Evolutionary conservation across 2,329 filamentous ascomycete genomes (phyloP).

Genomic region (Aureobasidium subglaciale): DNA sequence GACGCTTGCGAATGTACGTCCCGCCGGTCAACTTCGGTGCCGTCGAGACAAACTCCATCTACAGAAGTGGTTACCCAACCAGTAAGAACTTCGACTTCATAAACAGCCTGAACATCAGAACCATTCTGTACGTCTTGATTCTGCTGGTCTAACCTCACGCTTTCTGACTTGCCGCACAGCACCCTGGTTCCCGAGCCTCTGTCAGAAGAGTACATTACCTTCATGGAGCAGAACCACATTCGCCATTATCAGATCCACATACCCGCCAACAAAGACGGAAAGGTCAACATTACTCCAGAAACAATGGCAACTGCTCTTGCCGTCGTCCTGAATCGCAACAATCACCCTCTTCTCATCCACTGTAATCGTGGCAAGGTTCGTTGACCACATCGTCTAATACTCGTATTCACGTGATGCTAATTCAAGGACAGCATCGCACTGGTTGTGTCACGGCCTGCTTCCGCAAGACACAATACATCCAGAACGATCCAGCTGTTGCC

Average conservation of each 20-base stretch:
- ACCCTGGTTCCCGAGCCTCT: conserved; percentile 46
- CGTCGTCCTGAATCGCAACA: conserved; percentile 62
- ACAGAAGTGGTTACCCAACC: conserved; percentile 74
- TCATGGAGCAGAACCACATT: conserved; percentile 61
- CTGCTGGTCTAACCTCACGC: neutral
- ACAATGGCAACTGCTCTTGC: conserved; percentile 66
- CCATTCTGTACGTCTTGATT: conserved; percentile 57
- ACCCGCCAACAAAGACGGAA: conserved; percentile 74
- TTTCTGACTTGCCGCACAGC: conserved; percentile 21
- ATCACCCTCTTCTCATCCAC: conserved; percentile 78
- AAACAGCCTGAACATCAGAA: conserved; percentile 62
- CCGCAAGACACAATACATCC: conserved; percentile 65
- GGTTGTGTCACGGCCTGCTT: conserved; percentile 80
- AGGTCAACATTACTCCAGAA: conserved; percentile 54
- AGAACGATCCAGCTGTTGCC: conserved; percentile 52
- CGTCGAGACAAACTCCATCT: conserved; percentile 65
- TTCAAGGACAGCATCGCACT: conserved; percentile 57
- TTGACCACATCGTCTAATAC: neutral
- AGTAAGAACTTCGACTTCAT: conserved; percentile 65
- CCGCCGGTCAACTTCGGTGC: conserved; percentile 70
- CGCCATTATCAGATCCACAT: conserved; percentile 69
- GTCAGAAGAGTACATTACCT: conserved; percentile 46
- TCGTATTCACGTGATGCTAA: neutral
- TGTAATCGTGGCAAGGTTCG: conserved; percentile 78
- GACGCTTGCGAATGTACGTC: conserved; percentile 31